A percentile compares a stretch with the other conserved stretches of the same genome.
These are phyloP conservation scores for Juglanconis oblonga DNA, from an alignment of 2,329 filamentous ascomycete species.

Conservation along the genomic window DNA sequence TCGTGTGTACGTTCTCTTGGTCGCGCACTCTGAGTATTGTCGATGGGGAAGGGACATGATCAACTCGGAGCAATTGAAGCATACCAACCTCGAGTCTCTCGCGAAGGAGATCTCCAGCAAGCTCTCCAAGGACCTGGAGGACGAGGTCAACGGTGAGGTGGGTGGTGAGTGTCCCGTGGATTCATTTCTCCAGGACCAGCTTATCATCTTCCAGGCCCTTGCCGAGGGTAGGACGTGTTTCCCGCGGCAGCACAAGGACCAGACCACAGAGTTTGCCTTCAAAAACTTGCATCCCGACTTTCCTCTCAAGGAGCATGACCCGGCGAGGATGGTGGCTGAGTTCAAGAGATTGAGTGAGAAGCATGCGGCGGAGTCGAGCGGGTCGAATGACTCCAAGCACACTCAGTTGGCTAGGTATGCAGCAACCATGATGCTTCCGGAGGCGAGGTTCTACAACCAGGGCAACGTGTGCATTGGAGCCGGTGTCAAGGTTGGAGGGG, in stretches of 20 bases:
- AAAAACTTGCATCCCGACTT: not conserved
- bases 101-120: slow-evolving; percentile 39
- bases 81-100: slow-evolving; percentile 24
- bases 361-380: not conserved
- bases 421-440: slow-evolving; percentile 2
- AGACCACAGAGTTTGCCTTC: not conserved
- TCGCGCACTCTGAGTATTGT: slow-evolving; percentile 48
- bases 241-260: slow-evolving; percentile 20
- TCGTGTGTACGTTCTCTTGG: slow-evolving; percentile 55
- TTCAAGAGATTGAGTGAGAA: not conserved
- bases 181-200: slow-evolving; percentile 58
- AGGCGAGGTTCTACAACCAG: not conserved
- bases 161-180: slow-evolving; percentile 47
- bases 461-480: slow-evolving; percentile 12
- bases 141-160: slow-evolving; percentile 35
- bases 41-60: slow-evolving; percentile 48
- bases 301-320: not conserved
- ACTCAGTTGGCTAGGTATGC: slow-evolving; percentile 5
- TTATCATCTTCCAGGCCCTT: slow-evolving; percentile 59
- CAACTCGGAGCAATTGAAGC: slow-evolving; percentile 23
- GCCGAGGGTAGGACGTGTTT: slow-evolving; percentile 52
- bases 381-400: slow-evolving; percentile 6
- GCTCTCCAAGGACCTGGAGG: slow-evolving; percentile 43
- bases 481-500: not conserved
- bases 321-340: not conserved